Evolutionary conservation across 2,329 filamentous ascomycete species (phyloP), one percentile per base, ranked within the genome.

Genomic region (Aschersonia sp.): DNA sequence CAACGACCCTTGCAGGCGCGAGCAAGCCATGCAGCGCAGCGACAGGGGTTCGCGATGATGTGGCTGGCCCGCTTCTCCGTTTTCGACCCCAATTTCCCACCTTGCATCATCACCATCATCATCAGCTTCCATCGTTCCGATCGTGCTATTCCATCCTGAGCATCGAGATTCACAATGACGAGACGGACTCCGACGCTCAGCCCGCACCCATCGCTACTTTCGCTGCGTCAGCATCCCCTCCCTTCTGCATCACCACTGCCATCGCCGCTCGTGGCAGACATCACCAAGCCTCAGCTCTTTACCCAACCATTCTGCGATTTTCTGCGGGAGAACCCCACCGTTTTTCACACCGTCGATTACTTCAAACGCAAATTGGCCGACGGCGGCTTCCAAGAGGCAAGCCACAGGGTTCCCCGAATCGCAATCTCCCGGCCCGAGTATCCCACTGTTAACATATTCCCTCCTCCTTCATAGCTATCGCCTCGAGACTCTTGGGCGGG

Each of bases 221-320:
- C 70, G 32, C 63, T 73, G 43, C 70, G 69, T 53, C 63, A 67
- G 46, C 59, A 63, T 32, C 58, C 49, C 52, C 54, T 62, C 49
- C 55, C 55, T 14, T 52, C 58, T 48, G 58, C 50, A 51, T 55
- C 62, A 49, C 54, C 53, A 12, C 53, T 59, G 40, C 14, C 40
- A n/a, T 7, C 40, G 11, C 11, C 11, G 40, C 40, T n/a, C 14
- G 40, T 14, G 10, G 11, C 40, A 41, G 40, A 41, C 11, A 41
- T 4, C 14, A 22, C 11, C 40, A 22, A 41, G 47, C 76, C 79
- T 5, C 79, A 81, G 57, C 73, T 72, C 50, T 94, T 88, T 62
- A 84, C 86, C 7, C 73, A 87, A 65, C 87, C 88, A 1, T 95
- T 94, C 62, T 83, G 84, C 61, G 76, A 87, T 46, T 97, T 95